Base-by-base conservation (phyloP, 768 basidiomycete genomes). In the Mycena latifolia region DNA sequence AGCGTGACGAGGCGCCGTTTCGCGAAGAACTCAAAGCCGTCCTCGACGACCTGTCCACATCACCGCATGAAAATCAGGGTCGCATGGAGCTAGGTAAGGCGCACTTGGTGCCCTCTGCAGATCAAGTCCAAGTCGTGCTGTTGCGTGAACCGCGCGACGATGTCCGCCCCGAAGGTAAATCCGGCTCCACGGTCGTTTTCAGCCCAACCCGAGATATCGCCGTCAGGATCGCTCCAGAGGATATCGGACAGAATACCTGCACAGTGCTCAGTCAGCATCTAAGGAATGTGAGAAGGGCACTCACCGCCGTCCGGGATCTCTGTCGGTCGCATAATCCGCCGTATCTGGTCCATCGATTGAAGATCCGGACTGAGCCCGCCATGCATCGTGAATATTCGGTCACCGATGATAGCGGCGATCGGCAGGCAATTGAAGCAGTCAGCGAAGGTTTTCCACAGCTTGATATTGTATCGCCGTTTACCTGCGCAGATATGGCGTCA, bases 391-490 rank as follows among this genome's bases (percentile, higher is more conserved):
- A 99, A 98, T 77, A 99, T 99, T 84, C 98, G 98, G 82, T 98
- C 97, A 81, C 98, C 97, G 77, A 99, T 98, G 81, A 99, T 98
- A 74, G 97, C 97, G 53, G 97, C 97, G 78, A 99, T 98, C 41
- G 97, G 97, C 71, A 99, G 84, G 79, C 97, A 98, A 84, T 99
- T 99, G 88, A 99, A 99, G 82, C 97, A 98, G 79, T 99, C 97
- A 63, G 96, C 98, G 81, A 99, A 99, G 33, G 97, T 98, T 86
- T 98, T 99, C 97, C 97, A 99, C 76, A 98, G 87, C 81, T 99
- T 99, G 88, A 99, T 98, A 85, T 98, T 99, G 87, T 98, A 99
- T 76, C 97, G 90, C 78, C 97, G 95, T 86, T 99, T 99, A 87
- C 97, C 97, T 99, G 77, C 37, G 15, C 53, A 43, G 27, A 47